A percentile compares a stretch with the other conserved stretches of the same genome.
Conservation (phyloP, 2,329 filamentous ascomycete species). For the Gnomoniopsis smithogilvyi region DNA sequence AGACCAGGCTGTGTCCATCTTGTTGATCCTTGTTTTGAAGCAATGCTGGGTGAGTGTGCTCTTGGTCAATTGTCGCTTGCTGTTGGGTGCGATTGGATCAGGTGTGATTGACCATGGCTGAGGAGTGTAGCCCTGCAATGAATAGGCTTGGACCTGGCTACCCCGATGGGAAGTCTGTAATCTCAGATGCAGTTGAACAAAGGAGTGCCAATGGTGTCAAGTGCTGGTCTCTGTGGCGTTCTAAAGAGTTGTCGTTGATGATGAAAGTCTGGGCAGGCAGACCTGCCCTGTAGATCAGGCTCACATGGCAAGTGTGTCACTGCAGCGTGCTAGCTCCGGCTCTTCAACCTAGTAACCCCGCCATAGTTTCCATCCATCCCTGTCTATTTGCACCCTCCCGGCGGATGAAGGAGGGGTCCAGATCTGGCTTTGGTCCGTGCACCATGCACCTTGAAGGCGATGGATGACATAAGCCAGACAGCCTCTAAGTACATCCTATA, state of each 20-base stretch:
- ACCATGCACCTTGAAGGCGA: too few species aligned
- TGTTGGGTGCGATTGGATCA: neutral
- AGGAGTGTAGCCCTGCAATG: neutral
- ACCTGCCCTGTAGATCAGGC: neutral
- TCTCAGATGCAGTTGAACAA: too few species aligned
- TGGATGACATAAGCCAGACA: too few species aligned
- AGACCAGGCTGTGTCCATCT: slow-evolving; percentile 28
- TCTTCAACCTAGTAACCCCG: neutral
- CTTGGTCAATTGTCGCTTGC: neutral
- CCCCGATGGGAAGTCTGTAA: too few species aligned
- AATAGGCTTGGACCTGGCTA: too few species aligned
- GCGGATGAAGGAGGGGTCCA: too few species aligned
- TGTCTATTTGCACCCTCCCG: neutral
- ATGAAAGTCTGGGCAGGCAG: too few species aligned
- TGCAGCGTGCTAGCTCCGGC: neutral
- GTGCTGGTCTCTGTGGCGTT: too few species aligned
- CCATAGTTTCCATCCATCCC: neutral
- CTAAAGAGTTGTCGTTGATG: too few species aligned
- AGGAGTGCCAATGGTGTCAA: too few species aligned
- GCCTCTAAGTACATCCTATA: too few species aligned
- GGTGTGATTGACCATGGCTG: neutral
- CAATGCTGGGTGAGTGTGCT: neutral
- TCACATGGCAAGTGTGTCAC: neutral
- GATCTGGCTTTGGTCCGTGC: too few species aligned
- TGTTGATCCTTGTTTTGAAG: slow-evolving; percentile 8